Evolutionary conservation across 2,329 filamentous ascomycete genomes (phyloP).

Genomic region (Didymellaceae sp.): DNA sequence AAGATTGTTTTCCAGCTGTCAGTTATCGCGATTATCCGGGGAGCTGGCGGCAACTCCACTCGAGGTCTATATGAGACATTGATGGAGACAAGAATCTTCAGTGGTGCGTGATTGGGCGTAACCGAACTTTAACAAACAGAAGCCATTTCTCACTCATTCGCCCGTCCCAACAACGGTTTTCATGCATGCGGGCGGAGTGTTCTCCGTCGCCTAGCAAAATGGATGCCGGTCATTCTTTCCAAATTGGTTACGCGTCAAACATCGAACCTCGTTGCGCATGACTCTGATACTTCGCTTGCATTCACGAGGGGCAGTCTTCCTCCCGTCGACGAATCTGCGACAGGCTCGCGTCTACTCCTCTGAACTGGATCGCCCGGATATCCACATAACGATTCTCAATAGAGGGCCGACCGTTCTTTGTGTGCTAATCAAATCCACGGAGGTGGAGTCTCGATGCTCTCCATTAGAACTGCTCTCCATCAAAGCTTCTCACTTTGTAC

Average conservation of each 20-base stretch:
- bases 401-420: neutral
- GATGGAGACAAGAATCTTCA: neutral
- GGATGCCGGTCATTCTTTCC: neutral
- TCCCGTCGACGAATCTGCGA: neutral
- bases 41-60: neutral
- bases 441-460: neutral
- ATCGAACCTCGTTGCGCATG: neutral
- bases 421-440: neutral
- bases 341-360: neutral
- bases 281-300: neutral
- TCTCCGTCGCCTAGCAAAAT: neutral
- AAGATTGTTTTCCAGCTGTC: too few relatives aligned
- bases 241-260: constrained; percentile 8
- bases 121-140: neutral
- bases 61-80: constrained; percentile 4
- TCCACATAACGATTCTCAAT: constrained; percentile 1
- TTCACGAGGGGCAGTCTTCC: neutral
- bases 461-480: too few relatives aligned
- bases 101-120: constrained; percentile 1
- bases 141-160: constrained; percentile 3
- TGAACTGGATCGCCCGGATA: neutral
- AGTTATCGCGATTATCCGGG: too few relatives aligned
- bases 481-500: too few relatives aligned
- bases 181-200: constrained; percentile 2
- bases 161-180: constrained; percentile 13